Evolutionary conservation across 23 red algal genomes (phyloP), one percentile per base, ranked within the genome.

Genomic region (Gracilaria domingensis): DNA sequence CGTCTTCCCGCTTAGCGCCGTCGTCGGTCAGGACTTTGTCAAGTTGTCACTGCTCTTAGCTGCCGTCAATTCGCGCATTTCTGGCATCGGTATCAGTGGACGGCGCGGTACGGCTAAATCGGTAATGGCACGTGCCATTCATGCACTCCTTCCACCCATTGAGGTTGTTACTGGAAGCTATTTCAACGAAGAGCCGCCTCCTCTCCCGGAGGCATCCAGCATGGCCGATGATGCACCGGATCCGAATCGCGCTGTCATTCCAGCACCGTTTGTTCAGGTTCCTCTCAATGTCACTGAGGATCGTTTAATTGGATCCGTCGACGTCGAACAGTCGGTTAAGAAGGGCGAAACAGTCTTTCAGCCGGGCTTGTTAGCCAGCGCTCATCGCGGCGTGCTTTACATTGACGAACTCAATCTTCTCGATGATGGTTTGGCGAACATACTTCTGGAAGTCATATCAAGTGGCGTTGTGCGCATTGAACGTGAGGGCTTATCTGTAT

Each of bases 341-440:
- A 79, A 32, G 75, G 97, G 97, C 3, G 66, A 87, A 40, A 88
- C 97, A 29, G 91, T 95, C 8, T 99, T 99, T 84, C 97, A 99
- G 53, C 94, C 97, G 57, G 97, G 97, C 24, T 62, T 99, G 47
- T 85, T 99, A n/a, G 97, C 97, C 34, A 61, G 90, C 30, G 97
- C 97, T 21, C 93, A 99, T 88, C 93, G 97, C 33, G 94, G 97
- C 29, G 94, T 99, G 32, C 83, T 99, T 28, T 99, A 99, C 59
- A 93, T 99, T 90, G 97, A 99, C 66, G 97, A 99, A 58, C 74
- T 99, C 91, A 99, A 99, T 83, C 85, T 99, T 26, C 70, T 99
- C 66, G 97, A 99, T 70, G 94, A 99, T 17, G 88, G 92, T 0
- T 78, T 99, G 32, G 93, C 88, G 18, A 99, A 99, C 42, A 56